These are phyloP conservation scores for Leishmania tropica DNA, from an alignment of 208 protist species.

Conservation along the genomic window DNA sequence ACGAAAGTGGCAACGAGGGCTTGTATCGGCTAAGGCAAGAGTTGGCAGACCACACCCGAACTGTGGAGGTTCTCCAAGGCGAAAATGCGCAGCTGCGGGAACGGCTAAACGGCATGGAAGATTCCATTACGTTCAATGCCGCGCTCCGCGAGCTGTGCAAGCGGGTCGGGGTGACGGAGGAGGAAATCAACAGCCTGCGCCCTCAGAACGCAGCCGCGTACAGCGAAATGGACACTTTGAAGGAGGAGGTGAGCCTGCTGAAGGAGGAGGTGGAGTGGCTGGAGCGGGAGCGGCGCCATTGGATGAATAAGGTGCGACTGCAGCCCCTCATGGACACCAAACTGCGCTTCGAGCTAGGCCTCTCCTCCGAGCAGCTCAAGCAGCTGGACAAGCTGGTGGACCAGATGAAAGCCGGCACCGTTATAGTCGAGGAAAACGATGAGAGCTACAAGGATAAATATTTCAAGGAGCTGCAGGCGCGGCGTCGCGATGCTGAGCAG, in stretches of 20 bases:
- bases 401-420: slow-evolving; percentile 74
- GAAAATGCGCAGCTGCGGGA: slow-evolving; percentile 86
- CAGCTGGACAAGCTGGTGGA: slow-evolving; percentile 84
- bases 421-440: slow-evolving; percentile 68
- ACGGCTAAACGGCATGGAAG: slow-evolving; percentile 80
- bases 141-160: slow-evolving; percentile 84
- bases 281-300: slow-evolving; percentile 84
- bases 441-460: slow-evolving; percentile 83
- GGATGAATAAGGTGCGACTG: slow-evolving; percentile 92
- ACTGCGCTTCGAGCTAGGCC: slow-evolving; percentile 81
- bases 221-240: slow-evolving; percentile 83
- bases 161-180: slow-evolving; percentile 79
- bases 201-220: slow-evolving; percentile 59
- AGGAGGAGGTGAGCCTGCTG: slow-evolving; percentile 70
- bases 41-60: slow-evolving; percentile 56
- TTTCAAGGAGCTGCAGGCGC: slow-evolving; percentile 64
- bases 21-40: slow-evolving; percentile 64
- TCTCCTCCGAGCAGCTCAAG: slow-evolving; percentile 80
- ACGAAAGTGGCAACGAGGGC: slow-evolving; percentile 78
- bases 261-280: slow-evolving; percentile 91
- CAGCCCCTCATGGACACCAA: slow-evolving; percentile 90
- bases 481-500: slow-evolving; percentile 66
- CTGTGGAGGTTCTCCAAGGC: slow-evolving; percentile 67
- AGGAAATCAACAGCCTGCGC: slow-evolving; percentile 84
- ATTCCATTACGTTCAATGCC: slow-evolving; percentile 80